Evolutionary conservation across 352 stramenopile genomes (phyloP).

Genomic region (Pythium oligandrum): DNA sequence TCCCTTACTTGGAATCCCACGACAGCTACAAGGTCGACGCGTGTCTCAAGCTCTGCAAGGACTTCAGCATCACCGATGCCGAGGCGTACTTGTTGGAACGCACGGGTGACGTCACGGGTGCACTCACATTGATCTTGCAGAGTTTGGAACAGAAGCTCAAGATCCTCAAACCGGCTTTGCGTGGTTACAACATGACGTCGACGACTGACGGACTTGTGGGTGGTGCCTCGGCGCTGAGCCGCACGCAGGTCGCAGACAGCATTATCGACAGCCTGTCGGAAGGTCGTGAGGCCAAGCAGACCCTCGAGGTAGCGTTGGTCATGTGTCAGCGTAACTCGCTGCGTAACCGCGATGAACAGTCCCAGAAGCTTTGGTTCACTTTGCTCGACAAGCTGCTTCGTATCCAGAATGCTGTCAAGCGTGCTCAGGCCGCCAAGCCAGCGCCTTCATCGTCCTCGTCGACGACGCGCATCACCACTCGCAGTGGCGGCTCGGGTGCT

Average conservation of each 20-base stretch:
- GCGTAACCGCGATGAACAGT: slow-evolving; percentile 82
- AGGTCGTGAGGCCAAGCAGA: slow-evolving; percentile 83
- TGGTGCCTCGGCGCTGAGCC: slow-evolving; percentile 13
- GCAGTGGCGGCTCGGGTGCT: slow-evolving; percentile 52
- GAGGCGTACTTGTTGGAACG: slow-evolving; percentile 92
- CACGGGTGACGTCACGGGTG: slow-evolving; percentile 91
- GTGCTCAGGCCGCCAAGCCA: slow-evolving; percentile 75
- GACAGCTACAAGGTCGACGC: slow-evolving; percentile 87
- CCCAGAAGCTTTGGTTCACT: slow-evolving; percentile 94
- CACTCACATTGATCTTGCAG: slow-evolving; percentile 90
- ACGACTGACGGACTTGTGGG: neutral
- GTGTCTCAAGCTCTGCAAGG: slow-evolving; percentile 80
- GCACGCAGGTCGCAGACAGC: slow-evolving; percentile 61
- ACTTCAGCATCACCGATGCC: slow-evolving; percentile 80
- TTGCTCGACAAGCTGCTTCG: slow-evolving; percentile 91
- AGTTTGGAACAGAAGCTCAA: slow-evolving; percentile 92
- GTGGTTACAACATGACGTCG: slow-evolving; percentile 56
- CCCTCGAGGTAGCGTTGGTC: slow-evolving; percentile 87
- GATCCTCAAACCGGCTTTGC: slow-evolving; percentile 81
- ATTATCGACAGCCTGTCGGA: slow-evolving; percentile 81
- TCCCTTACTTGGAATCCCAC: slow-evolving; percentile 77
- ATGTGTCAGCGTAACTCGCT: slow-evolving; percentile 93
- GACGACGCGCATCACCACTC: slow-evolving; percentile 41
- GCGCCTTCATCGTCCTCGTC: slow-evolving; percentile 33
- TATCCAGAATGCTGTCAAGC: slow-evolving; percentile 89